Evolutionary conservation across 192 early-diverging fungal genomes (phyloP), one percentile per base, ranked within the genome.

Genomic region (Thamnidium elegans): DNA sequence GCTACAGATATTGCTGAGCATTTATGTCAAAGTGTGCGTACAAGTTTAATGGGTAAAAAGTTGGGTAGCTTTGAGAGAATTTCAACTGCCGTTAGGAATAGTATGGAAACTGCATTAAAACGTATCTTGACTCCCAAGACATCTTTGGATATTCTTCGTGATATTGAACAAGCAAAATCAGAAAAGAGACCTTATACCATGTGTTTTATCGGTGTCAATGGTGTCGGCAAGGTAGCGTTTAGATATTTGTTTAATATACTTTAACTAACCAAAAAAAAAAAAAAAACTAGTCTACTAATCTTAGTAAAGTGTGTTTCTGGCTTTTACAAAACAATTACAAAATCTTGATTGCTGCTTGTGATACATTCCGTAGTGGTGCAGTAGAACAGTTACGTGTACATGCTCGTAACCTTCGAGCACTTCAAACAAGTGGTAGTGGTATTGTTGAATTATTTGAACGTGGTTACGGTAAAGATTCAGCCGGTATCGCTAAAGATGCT

Each of bases 391-490:
- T 98, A 9, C 85, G 90, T 31, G 93, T 94, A 5, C 96, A 98
- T 70, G 91, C 81, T 31, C 79, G 93, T 39, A 98, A 96, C 67
- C 71, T 98, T 66, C 84, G 82, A 11, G 87, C 88, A n/a, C 79
- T 98, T 50, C 72, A 79, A 65, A 78, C 78, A 17, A 76, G 75
- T 3, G 61, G 72, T 7, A 47, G 59, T 47, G 81, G 86, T 61
- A 78, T 84, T 46, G 91, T 98, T 21, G 93, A 96, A 65, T 74
- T 98, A 30, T 98, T 90, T 84, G 94, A 98, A 65, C 83, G 91
- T 31, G 96, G 96, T 21, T 98, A 98, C 71, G 96, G 96, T 32
- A 98, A 98, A 71, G 96, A 98, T 75, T 87, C 96, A 60, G 96
- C 96, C 2, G 83, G 86, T 5, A 98, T 98, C 55, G 96, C 96